Base-by-base conservation (phyloP, 1,284 basidiomycete genomes). In the Boletus albobrunnescens region DNA sequence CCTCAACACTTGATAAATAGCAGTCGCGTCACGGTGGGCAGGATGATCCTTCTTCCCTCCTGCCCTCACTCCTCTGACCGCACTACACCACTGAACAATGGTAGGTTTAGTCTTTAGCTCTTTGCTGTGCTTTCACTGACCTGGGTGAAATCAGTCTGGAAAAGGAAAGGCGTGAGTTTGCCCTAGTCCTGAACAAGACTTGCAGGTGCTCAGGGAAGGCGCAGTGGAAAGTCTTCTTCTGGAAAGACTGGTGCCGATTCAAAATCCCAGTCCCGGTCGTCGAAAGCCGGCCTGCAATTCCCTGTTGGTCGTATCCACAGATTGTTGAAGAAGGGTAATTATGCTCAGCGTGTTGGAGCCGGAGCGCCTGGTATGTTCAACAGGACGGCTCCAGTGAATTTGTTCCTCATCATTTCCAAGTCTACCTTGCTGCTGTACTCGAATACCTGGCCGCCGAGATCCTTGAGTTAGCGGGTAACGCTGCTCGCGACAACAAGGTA, bases 261-360 rank as follows among this genome's bases (percentile, higher is more conserved):
- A 39, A 64, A 83, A 59, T 71, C 80, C 8, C 71, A 81, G 62
- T 90, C 90, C 41, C 85, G 91, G 56, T 92, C 91, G 20, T 78
- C 86, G 59, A 91, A 89, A 73, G 88, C 88, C 57, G 85, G 89
- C 55, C 81, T 93, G 53, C 89, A 91, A 62, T 82, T 87, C 75
- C 86, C 85, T 44, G 84, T 87, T 63, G 84, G 85, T 71, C 84
- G 84, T 79, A 84, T 87, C 63, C 85, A 88, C 68, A 81, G 84
- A 74, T 76, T 84, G 50, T 68, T 88, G 56, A 84, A 84, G 75
- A 78, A 77, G 68, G 82, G 84, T 49, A 86, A 87, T 76, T 84
- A 86, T 60, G 81, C 80, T 49, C 76, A 76, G 58, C 81, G 81
- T 60, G 71, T 84, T 53, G 81, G 81, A 64, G 76, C 72, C 45